phyloP scores from a whole-genome alignment of 352 stramenopile genomes.

The Phytophthora megakarya region DNA sequence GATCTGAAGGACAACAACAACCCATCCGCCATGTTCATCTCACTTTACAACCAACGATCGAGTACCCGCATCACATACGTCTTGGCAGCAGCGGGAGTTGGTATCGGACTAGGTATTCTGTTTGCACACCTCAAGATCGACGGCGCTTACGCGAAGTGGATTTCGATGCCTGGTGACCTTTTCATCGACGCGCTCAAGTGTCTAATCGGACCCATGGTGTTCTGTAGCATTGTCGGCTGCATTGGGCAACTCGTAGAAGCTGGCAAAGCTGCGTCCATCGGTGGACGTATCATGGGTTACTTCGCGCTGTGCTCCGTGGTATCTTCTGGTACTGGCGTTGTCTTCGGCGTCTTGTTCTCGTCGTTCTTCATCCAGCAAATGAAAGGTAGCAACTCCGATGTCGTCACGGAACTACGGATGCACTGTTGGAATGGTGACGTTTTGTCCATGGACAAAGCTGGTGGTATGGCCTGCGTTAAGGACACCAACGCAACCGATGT shows the following conservation, averaged over 20 bases:
- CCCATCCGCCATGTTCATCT: slow-evolving; percentile 46
- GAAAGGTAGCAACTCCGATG: slow-evolving; percentile 23
- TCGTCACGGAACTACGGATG: slow-evolving; percentile 39
- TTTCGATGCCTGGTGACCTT: slow-evolving; percentile 62
- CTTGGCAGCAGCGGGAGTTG: slow-evolving; percentile 42
- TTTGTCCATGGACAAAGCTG: slow-evolving; percentile 40
- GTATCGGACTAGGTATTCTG: slow-evolving; percentile 50
- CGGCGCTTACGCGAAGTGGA: slow-evolving; percentile 39
- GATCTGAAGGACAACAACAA: slow-evolving; percentile 27
- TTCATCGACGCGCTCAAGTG: slow-evolving; percentile 70
- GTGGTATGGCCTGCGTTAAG: slow-evolving; percentile 42
- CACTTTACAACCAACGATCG: slow-evolving; percentile 45
- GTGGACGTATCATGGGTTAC: slow-evolving; percentile 53
- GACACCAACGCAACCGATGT: slow-evolving; percentile 31
- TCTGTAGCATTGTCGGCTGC: slow-evolving; percentile 65
- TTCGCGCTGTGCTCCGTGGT: slow-evolving; percentile 50
- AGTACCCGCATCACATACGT: slow-evolving; percentile 47
- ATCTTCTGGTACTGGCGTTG: slow-evolving; percentile 47
- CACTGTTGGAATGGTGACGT: slow-evolving; percentile 52
- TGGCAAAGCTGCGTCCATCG: slow-evolving; percentile 56
- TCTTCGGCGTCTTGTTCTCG: slow-evolving; percentile 44
- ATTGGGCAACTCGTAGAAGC: slow-evolving; percentile 62
- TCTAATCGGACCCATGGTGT: slow-evolving; percentile 69
- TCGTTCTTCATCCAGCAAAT: slow-evolving; percentile 49
- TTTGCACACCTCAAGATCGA: slow-evolving; percentile 43